phyloP scores from a whole-genome alignment of 2,329 filamentous ascomycete species.

The Pseudogymnoascus sp. region DNA sequence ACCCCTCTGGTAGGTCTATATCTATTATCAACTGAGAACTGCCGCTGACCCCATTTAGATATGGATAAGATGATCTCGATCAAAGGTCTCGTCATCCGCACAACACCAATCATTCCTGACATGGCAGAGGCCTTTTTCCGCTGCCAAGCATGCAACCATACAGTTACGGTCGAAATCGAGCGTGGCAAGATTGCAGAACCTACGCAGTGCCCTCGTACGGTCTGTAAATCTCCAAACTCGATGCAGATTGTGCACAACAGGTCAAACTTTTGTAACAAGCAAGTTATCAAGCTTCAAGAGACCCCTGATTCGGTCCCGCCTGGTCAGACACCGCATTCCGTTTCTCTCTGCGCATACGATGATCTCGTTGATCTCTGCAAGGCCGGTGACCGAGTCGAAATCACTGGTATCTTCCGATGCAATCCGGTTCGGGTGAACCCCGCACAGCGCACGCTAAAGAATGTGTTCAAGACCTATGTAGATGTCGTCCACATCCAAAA shows the following conservation, averaged over 20 bases:
- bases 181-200: conserved; percentile 94
- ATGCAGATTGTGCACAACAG: conserved; percentile 99
- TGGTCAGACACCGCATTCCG: conserved; percentile 93
- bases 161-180: conserved; percentile 83
- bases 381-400: conserved; percentile 88
- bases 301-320: conserved; percentile 92
- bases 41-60: conserved; percentile 43
- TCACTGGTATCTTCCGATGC: conserved; percentile 94
- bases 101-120: conserved; percentile 92
- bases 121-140: conserved; percentile 99
- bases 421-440: conserved; percentile 92
- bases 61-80: conserved; percentile 95
- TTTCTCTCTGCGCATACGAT: conserved; percentile 92
- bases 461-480: conserved; percentile 95
- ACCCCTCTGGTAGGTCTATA: conserved; percentile 60
- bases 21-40: neutral
- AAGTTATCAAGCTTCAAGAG: conserved; percentile 97
- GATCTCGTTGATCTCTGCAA: conserved; percentile 97
- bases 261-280: conserved; percentile 91
- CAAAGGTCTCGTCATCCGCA: conserved; percentile 91
- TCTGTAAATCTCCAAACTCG: conserved; percentile 80
- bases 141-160: conserved; percentile 88
- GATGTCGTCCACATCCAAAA: conserved; percentile 95
- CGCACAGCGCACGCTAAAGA: conserved; percentile 84
- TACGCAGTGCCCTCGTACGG: conserved; percentile 74